Conservation (phyloP, 371 early-diverging fungal genomes). For the Amoeboradix gromovi region DNA sequence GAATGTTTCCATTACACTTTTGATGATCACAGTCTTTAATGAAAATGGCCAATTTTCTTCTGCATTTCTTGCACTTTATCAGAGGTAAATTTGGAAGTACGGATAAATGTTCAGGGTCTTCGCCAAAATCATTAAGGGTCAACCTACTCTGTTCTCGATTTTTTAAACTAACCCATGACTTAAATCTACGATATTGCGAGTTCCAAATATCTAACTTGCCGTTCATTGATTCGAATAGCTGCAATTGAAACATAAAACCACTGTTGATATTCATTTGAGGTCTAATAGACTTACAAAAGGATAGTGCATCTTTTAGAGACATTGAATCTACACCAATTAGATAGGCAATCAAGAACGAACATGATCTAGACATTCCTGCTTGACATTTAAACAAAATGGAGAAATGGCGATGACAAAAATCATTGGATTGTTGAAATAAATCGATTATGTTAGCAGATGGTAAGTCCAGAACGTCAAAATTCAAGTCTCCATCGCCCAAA, state of each 20-base stretch:
- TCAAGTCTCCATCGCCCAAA: too few relatives aligned
- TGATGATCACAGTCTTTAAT: not conserved
- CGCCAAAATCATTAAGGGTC: constrained; percentile 36
- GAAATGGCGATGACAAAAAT: too few relatives aligned
- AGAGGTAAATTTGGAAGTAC: constrained; percentile 32
- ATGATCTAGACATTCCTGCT: constrained; percentile 30
- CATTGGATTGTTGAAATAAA: too few relatives aligned
- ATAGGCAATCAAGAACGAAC: constrained; percentile 26
- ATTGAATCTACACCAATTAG: constrained; percentile 26
- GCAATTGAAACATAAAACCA: constrained; percentile 35
- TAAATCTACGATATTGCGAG: constrained; percentile 34
- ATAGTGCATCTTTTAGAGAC: constrained; percentile 19
- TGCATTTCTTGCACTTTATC: constrained; percentile 10
- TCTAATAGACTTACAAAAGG: constrained; percentile 16
- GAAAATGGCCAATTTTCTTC: not conserved
- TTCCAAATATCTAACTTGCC: constrained; percentile 24
- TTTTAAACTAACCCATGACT: constrained; percentile 22
- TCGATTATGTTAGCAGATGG: too few relatives aligned
- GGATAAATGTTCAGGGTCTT: constrained; percentile 35
- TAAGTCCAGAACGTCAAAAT: too few relatives aligned
- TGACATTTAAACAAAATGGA: too few relatives aligned
- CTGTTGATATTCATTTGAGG: constrained; percentile 34
- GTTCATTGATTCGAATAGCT: constrained; percentile 24
- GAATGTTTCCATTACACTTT: constrained; percentile 40
- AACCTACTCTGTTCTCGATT: constrained; percentile 23